These are phyloP conservation scores for Taphrina sp. DNA, from an alignment of 1,139 yeast genomes.

Conservation along the genomic window DNA sequence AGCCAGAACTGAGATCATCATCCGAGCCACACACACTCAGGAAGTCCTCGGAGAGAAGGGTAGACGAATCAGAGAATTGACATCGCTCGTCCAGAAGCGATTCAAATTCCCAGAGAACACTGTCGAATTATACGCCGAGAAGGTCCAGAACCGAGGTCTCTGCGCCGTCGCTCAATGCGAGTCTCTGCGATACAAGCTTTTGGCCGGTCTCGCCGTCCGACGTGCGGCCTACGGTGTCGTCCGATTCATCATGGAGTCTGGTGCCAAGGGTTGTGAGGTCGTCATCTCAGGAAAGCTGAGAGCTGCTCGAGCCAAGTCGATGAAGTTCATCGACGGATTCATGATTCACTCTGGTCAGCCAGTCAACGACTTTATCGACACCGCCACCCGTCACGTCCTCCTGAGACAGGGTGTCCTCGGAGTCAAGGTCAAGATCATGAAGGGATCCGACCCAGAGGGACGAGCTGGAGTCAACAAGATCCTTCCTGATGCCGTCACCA, in stretches of 20 bases:
- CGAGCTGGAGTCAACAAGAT: constrained; percentile 80
- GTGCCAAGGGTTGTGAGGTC: constrained; percentile 99
- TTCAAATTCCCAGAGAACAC: constrained; percentile 95
- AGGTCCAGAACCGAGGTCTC: constrained; percentile 99
- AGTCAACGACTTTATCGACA: constrained; percentile 96
- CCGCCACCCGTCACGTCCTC: constrained; percentile 99
- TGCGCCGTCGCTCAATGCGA: constrained; percentile 99
- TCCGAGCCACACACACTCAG: constrained; percentile 99
- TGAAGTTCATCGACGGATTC: constrained; percentile 99
- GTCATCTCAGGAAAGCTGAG: constrained; percentile 99
- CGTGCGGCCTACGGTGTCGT: constrained; percentile 99
- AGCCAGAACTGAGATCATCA: constrained; percentile 95
- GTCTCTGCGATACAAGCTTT: constrained; percentile 96
- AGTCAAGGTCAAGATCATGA: constrained; percentile 99
- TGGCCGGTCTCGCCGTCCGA: constrained; percentile 99
- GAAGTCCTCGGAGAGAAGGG: constrained; percentile 99
- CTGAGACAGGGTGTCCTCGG: constrained; percentile 99
- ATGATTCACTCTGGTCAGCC: constrained; percentile 99
- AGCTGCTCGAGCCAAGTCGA: constrained; percentile 99
- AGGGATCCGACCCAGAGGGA: constrained; percentile 87
- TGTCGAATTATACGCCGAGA: constrained; percentile 95
- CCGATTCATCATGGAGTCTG: constrained; percentile 99
- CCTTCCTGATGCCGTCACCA: constrained; percentile 94
- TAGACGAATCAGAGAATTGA: constrained; percentile 99
- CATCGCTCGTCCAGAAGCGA: constrained; percentile 97